Evolutionary conservation across 192 early-diverging fungal genomes (phyloP).

Genomic region (Chytriomyces sp.): DNA sequence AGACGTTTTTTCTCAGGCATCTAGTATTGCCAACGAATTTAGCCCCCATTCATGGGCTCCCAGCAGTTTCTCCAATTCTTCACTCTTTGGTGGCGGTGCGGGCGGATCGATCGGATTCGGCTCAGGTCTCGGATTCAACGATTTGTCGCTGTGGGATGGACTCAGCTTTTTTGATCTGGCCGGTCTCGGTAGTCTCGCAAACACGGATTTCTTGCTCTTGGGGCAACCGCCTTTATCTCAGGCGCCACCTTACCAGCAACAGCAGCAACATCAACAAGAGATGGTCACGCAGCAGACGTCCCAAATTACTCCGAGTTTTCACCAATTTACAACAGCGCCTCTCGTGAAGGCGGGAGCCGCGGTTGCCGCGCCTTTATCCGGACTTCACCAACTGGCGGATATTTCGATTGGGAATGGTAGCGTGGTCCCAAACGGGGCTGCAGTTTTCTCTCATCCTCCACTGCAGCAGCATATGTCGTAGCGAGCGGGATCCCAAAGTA

Average conservation of each 20-base stretch:
- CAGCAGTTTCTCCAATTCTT: background rate
- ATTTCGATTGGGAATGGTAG: background rate
- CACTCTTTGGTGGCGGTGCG: background rate
- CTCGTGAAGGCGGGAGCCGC: background rate
- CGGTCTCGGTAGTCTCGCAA: background rate
- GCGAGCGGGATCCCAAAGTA: too few species aligned
- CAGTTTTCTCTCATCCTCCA: too few species aligned
- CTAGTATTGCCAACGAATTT: background rate
- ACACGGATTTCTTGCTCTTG: background rate
- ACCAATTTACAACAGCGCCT: background rate
- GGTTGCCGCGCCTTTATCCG: background rate
- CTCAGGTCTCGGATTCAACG: background rate
- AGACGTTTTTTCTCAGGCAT: too few species aligned
- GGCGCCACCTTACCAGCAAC: background rate
- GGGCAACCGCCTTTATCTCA: background rate
- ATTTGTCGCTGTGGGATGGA: background rate
- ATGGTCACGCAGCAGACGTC: background rate
- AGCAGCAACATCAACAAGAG: background rate
- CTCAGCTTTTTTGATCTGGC: constrained; percentile 17
- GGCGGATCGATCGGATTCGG: background rate
- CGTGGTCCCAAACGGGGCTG: too few species aligned
- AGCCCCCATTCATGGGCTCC: background rate
- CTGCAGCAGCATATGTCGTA: too few species aligned
- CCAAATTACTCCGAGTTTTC: background rate
- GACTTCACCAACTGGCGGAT: background rate